Conservation (phyloP, 83 land plant species). For the Picea abies region DNA sequence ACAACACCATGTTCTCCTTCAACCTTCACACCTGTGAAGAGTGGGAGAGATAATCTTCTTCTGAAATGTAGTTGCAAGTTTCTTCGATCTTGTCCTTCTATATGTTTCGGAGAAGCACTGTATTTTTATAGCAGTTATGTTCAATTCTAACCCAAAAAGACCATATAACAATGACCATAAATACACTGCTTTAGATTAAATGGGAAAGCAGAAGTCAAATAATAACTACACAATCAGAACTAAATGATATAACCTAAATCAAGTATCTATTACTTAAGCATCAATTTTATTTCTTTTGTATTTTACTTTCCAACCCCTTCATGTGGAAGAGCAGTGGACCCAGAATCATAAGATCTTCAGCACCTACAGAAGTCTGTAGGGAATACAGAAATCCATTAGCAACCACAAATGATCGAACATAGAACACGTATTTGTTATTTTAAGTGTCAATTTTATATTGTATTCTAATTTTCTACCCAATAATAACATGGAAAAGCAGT, state of each 20-base stretch:
- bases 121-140: background rate
- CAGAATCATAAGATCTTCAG: no score
- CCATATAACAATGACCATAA: no score
- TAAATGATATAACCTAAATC: no score
- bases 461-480: no score
- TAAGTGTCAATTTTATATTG: no score
- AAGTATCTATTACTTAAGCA: no score
- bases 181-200: background rate
- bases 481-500: background rate
- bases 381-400: background rate
- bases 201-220: background rate
- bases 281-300: no score
- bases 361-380: no score
- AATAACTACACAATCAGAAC: no score
- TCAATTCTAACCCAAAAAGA: background rate
- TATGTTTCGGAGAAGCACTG: conserved; percentile 65
- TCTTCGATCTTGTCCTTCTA: conserved; percentile 69
- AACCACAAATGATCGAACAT: background rate
- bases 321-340: no score
- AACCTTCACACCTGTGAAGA: conserved; percentile 76
- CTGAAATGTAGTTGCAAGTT: conserved; percentile 60
- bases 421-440: background rate
- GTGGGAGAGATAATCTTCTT: conserved; percentile 58
- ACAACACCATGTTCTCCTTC: conserved; percentile 75
- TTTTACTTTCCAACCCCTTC: no score